Base-by-base conservation (phyloP, 768 basidiomycete species). In the Rickenella mellea region DNA sequence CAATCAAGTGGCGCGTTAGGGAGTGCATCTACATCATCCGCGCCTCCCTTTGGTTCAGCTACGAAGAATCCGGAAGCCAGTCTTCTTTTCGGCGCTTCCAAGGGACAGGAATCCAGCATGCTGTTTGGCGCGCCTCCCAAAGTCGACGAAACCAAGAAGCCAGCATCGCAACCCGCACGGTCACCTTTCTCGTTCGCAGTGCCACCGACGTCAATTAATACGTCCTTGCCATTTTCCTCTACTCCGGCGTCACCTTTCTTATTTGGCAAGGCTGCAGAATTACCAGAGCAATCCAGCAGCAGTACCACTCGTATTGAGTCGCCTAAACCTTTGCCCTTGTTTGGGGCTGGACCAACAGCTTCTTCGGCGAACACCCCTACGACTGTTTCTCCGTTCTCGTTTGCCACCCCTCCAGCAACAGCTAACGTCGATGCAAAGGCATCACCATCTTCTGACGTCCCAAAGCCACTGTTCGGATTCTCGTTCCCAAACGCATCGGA, bases 381-480 rank as follows among this genome's bases (percentile, higher is more conserved):
- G 6, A 5, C 32, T 11, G 15, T 20, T 5, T 37, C 36, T 12
- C 27, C 33, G 4, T 26, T 41, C 30, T 22, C 29, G 12, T 17
- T 17, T 25, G 37, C 12, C 40, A 12, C 12, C 21, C 12, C 52
- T 26, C 46, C 51, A 43, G 30, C 48, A 8, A 27, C 39, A 17
- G 27, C 47, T 30, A 42, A 49, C 55, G 38, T 48, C 2, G 24
- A 21, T 6, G 5, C 47, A 26, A 24, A 45, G 25, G 38, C 39
- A 27, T 21, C 40, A 12, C 27, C 27, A 43, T 32, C 45, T 3
- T 30, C 57, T 7, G 67, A 73, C 20, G 51, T 63, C 0, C 56
- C 69, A 0, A 73, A 75, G 50, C 59, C 72, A 2, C 22, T 62
- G 6, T 74, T 76, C 36, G 61, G 65, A 25, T 38, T n/a, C n/a